phyloP scores from a whole-genome alignment of 129 eudicot species.

The Flaveria trinervia region DNA sequence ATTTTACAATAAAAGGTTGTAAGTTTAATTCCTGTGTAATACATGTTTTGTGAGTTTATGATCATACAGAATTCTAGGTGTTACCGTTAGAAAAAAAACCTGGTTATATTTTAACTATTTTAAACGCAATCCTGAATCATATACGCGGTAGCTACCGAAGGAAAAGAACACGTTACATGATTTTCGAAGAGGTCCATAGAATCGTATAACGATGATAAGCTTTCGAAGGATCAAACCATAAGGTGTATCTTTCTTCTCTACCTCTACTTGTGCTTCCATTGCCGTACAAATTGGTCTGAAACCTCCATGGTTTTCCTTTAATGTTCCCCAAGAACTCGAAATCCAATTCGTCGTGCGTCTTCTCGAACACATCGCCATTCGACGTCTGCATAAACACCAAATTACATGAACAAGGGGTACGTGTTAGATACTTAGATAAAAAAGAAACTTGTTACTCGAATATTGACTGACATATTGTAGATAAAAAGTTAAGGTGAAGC shows the following conservation, averaged over 20 bases:
- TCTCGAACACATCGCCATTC: constrained; percentile 75
- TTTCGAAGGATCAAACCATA: constrained; percentile 88
- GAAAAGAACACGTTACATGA: constrained; percentile 48
- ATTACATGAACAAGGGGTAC: not conserved
- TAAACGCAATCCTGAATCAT: no score
- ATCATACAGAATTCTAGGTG: no score
- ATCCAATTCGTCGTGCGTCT: constrained; percentile 82
- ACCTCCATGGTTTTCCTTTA: constrained; percentile 82
- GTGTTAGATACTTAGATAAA: not conserved
- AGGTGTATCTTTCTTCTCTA: constrained; percentile 85
- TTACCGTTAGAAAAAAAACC: no score
- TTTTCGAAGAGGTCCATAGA: constrained; percentile 68
- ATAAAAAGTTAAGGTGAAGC: no score
- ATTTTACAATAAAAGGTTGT: no score
- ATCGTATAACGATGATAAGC: constrained; percentile 84
- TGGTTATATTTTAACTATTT: no score
- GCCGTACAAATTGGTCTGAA: constrained; percentile 91
- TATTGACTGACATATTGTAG: no score
- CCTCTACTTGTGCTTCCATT: constrained; percentile 95
- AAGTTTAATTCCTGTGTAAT: fast-evolving
- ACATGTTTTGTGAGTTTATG: no score
- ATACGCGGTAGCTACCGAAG: no score
- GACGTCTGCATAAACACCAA: constrained; percentile 50
- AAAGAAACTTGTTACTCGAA: no score
- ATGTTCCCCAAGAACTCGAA: constrained; percentile 88